Evolutionary conservation across 2,329 filamentous ascomycete species (phyloP), one percentile per base, ranked within the genome.

Genomic region (Magnaporthiopsis rhizophila): DNA sequence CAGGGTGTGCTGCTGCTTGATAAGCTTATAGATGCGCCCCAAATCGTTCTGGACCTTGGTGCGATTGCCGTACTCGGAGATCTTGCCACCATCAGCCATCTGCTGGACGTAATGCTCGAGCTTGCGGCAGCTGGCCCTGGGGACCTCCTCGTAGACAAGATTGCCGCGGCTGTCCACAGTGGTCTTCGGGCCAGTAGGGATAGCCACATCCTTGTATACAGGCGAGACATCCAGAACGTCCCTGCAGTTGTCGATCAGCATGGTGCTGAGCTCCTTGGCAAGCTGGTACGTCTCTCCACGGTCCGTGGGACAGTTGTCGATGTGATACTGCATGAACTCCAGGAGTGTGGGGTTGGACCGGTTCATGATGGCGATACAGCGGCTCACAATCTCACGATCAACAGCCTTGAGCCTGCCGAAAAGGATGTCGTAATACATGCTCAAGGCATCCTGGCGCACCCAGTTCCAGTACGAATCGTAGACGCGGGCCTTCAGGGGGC

Each of bases 401-500:
- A 99, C 90, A 62, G 89, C 91, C 80, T 95, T 87, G 64, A 99
- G 86, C 66, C 95, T 88, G 65, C 95, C 95, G 72, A 99, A 99
- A 73, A 99, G 97, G 73, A 99, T 96, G 73, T 99, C 95, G 79
- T 92, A 99, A 82, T 95, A 99, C 94, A 99, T 99, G 80, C 85
- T 95, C 64, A 99, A 86, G 34, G 94, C 95, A 76, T 99, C 95
- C 75, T 99, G 95, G 63, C 95, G 89, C 67, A 92, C 95, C 95
- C 95, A 99, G 77, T 99, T 99, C 95, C 95, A 99, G 0, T 92
- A 96, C 0, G 95, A 98, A 76, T 99, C 95, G 79, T 99, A 99
- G 12, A 95, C 88, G 74, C 95, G 90, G 38, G 95, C 95, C 78
- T 99, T 99, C 67, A 98, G 86, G 5, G 91, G 82, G 73, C 90